Percentiles rank a stretch among this genome's conserved stretches.
phyloP scores from a whole-genome alignment of 1,284 basidiomycete genomes.

The Heterobasidion parviporum region DNA sequence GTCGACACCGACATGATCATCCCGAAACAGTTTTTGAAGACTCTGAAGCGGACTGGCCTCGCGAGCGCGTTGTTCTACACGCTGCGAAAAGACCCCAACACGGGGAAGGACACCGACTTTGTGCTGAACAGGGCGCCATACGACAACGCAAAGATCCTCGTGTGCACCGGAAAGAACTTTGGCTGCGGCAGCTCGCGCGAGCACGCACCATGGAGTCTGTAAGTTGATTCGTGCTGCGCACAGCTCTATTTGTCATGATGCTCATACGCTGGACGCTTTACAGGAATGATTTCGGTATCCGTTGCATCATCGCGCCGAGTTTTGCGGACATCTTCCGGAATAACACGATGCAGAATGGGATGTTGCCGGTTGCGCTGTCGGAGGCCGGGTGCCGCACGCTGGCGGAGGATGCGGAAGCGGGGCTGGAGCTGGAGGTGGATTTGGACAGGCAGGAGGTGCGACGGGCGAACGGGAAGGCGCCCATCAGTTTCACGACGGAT shows the following conservation, averaged over 20 bases:
- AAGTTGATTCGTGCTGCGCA: slow-evolving; percentile 24
- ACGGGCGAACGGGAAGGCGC: slow-evolving; percentile 63
- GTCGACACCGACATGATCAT: slow-evolving; percentile 98
- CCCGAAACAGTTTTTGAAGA: slow-evolving; percentile 94
- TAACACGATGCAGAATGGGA: slow-evolving; percentile 95
- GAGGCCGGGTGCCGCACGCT: slow-evolving; percentile 70
- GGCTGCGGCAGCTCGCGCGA: slow-evolving; percentile 93
- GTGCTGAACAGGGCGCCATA: slow-evolving; percentile 85
- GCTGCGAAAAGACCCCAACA: slow-evolving; percentile 73
- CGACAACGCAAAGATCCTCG: slow-evolving; percentile 74
- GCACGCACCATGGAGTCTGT: slow-evolving; percentile 95
- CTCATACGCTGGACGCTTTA: neutral
- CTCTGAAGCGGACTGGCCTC: slow-evolving; percentile 87
- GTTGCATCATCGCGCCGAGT: slow-evolving; percentile 86
- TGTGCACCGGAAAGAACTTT: slow-evolving; percentile 90
- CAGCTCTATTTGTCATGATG: neutral
- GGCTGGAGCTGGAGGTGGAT: slow-evolving; percentile 82
- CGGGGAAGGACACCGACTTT: slow-evolving; percentile 80
- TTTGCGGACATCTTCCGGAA: slow-evolving; percentile 94
- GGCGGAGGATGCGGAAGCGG: slow-evolving; percentile 75
- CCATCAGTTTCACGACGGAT: slow-evolving; percentile 76
- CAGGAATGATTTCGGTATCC: slow-evolving; percentile 92
- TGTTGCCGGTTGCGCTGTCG: slow-evolving; percentile 82
- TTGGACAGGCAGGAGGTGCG: slow-evolving; percentile 83
- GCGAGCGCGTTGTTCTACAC: slow-evolving; percentile 86